Conservation (phyloP, 2,329 filamentous ascomycete species). For the Hawksworthiomyces lignivorus region DNA sequence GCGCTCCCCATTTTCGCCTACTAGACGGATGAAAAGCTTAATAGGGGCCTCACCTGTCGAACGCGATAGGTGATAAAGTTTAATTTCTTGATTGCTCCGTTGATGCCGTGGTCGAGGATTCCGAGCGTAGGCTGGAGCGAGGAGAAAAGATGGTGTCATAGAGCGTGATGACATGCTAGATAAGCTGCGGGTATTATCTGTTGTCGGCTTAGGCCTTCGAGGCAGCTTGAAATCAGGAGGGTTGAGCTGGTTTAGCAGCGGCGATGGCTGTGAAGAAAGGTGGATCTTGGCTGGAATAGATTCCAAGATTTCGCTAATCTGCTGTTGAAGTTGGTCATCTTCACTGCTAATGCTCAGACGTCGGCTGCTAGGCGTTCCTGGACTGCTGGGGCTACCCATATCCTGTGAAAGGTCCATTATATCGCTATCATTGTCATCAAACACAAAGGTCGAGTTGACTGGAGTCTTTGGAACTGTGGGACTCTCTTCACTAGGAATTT, state of each 20-base stretch:
- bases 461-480: slow-evolving; percentile 31
- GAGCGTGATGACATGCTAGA: slow-evolving; percentile 49
- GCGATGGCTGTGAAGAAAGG: slow-evolving; percentile 51
- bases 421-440: slow-evolving; percentile 21
- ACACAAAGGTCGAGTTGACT: slow-evolving; percentile 33
- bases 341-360: slow-evolving; percentile 32
- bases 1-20: slow-evolving; percentile 81
- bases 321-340: slow-evolving; percentile 67
- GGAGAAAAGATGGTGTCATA: slow-evolving; percentile 58
- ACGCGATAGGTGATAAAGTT: slow-evolving; percentile 84
- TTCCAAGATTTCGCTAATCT: slow-evolving; percentile 71
- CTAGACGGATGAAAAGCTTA: slow-evolving; percentile 87
- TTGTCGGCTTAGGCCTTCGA: slow-evolving; percentile 22
- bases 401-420: slow-evolving; percentile 35
- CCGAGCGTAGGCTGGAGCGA: slow-evolving; percentile 53
- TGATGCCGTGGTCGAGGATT: slow-evolving; percentile 37
- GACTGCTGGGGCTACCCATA: slow-evolving; percentile 11
- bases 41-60: slow-evolving; percentile 80
- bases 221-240: slow-evolving; percentile 50
- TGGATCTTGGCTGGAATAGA: slow-evolving; percentile 74
- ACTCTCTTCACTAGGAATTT: slow-evolving; percentile 33
- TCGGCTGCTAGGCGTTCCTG: slow-evolving; percentile 21
- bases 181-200: slow-evolving; percentile 28
- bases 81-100: slow-evolving; percentile 64
- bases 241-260: slow-evolving; percentile 44